Conservation (phyloP, 2,329 filamentous ascomycete genomes). For the Cladosporium sp. region DNA sequence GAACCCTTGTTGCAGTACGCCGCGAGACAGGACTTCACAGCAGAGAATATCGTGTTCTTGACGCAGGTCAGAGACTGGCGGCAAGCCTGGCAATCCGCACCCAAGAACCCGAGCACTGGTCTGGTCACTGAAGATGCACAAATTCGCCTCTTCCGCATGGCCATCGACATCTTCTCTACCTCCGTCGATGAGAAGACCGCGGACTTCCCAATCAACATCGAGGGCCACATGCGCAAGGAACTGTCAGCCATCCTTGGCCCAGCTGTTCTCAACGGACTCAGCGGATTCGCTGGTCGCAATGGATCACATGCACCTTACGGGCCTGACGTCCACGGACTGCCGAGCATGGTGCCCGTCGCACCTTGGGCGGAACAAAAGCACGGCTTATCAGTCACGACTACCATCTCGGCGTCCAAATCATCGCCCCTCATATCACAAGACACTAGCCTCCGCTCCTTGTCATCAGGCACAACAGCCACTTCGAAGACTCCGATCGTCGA, state of each 20-base stretch:
- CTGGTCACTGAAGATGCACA: conserved; percentile 22
- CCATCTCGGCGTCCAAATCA: background rate
- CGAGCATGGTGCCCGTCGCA: conserved; percentile 12
- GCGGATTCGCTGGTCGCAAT: conserved; percentile 12
- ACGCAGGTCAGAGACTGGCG: conserved; percentile 54
- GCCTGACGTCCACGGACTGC: background rate
- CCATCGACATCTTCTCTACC: conserved; percentile 61
- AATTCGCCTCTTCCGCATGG: conserved; percentile 53
- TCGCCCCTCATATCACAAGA: background rate
- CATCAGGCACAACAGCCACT: background rate
- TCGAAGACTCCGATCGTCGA: conserved; percentile 27
- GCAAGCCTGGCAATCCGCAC: conserved; percentile 22
- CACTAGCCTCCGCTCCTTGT: background rate
- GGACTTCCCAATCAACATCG: conserved; percentile 67
- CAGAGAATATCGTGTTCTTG: conserved; percentile 70
- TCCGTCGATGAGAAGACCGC: conserved; percentile 63
- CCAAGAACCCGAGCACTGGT: conserved; percentile 19
- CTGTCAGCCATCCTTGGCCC: conserved; percentile 57
- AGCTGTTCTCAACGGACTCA: conserved; percentile 18
- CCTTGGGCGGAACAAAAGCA: conserved; percentile 12
- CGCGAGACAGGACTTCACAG: conserved; percentile 65
- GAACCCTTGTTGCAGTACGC: conserved; percentile 64
- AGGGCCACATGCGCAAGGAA: conserved; percentile 55
- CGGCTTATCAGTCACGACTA: background rate
- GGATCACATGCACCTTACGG: background rate